phyloP scores from a whole-genome alignment of 2,329 filamentous ascomycete species.

The Penicillium sp. region DNA sequence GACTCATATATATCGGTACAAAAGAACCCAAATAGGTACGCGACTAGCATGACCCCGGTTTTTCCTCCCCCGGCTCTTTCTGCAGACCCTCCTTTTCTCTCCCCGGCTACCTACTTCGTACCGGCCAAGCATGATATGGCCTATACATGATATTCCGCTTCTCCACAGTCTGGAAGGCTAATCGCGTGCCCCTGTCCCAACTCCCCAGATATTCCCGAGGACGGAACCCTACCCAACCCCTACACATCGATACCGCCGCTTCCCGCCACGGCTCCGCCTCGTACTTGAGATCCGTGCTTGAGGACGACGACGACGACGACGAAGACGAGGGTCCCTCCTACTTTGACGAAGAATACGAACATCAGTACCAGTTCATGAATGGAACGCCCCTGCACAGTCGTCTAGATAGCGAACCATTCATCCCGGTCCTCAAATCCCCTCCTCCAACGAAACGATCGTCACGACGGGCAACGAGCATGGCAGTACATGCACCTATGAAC shows the following conservation, averaged over 20 bases:
- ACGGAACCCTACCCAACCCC: constrained; percentile 34
- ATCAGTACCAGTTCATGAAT: constrained; percentile 39
- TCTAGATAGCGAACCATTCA: constrained; percentile 46
- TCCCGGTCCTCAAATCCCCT: constrained; percentile 70
- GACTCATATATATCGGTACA: constrained; percentile 33
- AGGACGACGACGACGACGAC: constrained; percentile 32
- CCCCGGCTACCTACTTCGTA: constrained; percentile 1
- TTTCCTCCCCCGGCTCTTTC: constrained; percentile 9
- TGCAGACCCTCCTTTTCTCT: constrained; percentile 2
- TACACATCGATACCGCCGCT: constrained; percentile 36
- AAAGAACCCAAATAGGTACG: constrained; percentile 45
- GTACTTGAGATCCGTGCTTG: constrained; percentile 23
- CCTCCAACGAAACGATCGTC: constrained; percentile 47
- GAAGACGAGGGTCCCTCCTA: constrained; percentile 26
- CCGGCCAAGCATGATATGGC: constrained; percentile 15
- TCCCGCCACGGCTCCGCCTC: constrained; percentile 21
- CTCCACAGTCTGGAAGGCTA: constrained; percentile 26
- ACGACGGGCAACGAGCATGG: constrained; percentile 45
- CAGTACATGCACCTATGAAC: constrained; percentile 43
- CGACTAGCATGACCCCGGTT: constrained; percentile 4
- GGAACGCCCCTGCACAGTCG: constrained; percentile 41
- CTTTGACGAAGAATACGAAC: constrained; percentile 28
- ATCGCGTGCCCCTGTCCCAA: constrained; percentile 25
- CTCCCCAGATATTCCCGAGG: constrained; percentile 43
- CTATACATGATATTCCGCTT: constrained; percentile 24